Percentiles rank a stretch among this genome's conserved stretches.
Evolutionary conservation across 768 basidiomycete species (phyloP).

Genomic region (Psilocybe azurescens): DNA sequence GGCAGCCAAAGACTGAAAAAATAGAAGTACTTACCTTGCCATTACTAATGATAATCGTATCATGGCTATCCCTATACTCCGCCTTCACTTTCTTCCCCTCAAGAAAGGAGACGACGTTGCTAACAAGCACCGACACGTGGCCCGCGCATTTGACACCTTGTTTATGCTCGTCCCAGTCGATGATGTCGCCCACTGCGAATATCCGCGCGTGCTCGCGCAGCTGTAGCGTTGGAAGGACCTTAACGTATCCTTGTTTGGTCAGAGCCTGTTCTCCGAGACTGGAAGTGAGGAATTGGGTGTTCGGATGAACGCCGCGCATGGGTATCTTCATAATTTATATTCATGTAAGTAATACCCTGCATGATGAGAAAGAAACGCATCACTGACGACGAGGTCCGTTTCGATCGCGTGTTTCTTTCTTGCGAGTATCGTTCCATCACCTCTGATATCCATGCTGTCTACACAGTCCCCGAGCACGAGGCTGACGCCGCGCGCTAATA

Average conservation of each 20-base stretch:
- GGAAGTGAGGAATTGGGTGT: constrained; percentile 45
- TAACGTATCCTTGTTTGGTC: constrained; percentile 42
- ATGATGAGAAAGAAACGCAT: not conserved
- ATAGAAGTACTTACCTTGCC: constrained; percentile 20
- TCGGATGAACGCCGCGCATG: constrained; percentile 42
- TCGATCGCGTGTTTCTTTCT: constrained; percentile 10
- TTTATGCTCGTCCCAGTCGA: constrained; percentile 60
- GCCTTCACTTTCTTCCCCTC: constrained; percentile 31
- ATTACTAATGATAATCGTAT: constrained; percentile 25
- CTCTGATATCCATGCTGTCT: constrained; percentile 37
- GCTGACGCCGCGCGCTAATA: constrained; percentile 48
- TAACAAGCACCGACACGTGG: constrained; percentile 47
- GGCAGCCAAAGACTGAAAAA: not conserved
- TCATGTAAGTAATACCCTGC: not conserved
- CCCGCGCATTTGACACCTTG: constrained; percentile 47
- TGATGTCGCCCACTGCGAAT: constrained; percentile 64
- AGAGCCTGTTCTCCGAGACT: constrained; percentile 26
- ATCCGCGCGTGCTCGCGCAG: constrained; percentile 49
- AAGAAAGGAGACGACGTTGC: constrained; percentile 47
- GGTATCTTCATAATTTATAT: constrained; percentile 26
- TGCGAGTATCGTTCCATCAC: constrained; percentile 8
- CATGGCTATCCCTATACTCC: constrained; percentile 19
- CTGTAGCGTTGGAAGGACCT: constrained; percentile 56
- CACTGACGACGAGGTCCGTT: constrained; percentile 11
- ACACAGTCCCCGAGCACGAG: constrained; percentile 54